Evolutionary conservation across 2,329 filamentous ascomycete genomes (phyloP), one percentile per base, ranked within the genome.

Genomic region (Aspergillus caelatus): DNA sequence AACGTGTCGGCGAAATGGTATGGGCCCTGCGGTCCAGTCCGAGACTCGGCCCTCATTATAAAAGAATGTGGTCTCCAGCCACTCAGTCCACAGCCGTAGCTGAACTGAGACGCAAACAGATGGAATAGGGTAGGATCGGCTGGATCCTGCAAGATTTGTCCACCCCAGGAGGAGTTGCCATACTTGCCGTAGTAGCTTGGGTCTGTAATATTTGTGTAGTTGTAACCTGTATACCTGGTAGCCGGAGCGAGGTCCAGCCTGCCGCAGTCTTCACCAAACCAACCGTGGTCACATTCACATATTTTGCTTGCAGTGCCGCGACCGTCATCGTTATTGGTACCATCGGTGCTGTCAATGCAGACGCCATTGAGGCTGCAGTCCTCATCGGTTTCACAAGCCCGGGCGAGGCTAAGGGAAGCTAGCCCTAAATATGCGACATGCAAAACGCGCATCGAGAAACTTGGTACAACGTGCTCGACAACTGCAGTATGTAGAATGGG

Each of bases 21-120:
- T 0, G 82, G 82, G 0, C 83, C 83, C 12, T 75, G 71, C 0
- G 82, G 81, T 0, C 82, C 82, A 0, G 67, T 76, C 8, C 56
- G 56, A 0, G 81, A 83, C 64, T 83, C 82, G 1, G 82, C 82
- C 19, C 82, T 73, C 32, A 81, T 78, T 21, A 84, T 74, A 21
- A 77, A 80, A 21, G 79, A 81, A 57, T 79, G 81, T 0, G 81
- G 82, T 12, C 78, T 74, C 82, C 83, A 85, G n/a, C 79, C 81
- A 7, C 71, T 71, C 1, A 85, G 73, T 0, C 82, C 82, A 58
- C 82, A 85, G 8, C 79, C 80, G 57, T 79, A 74, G 0, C 76
- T 72, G 62, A 84, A 83, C 56, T 84, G 80, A 0, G 81, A 79
- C 1, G 77, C 75, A 52, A 84, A 73, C 0, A 85, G 77, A 58